Evolutionary conservation across 2,329 filamentous ascomycete genomes (phyloP), one percentile per base, ranked within the genome.

Genomic region (Cercospora sojina): DNA sequence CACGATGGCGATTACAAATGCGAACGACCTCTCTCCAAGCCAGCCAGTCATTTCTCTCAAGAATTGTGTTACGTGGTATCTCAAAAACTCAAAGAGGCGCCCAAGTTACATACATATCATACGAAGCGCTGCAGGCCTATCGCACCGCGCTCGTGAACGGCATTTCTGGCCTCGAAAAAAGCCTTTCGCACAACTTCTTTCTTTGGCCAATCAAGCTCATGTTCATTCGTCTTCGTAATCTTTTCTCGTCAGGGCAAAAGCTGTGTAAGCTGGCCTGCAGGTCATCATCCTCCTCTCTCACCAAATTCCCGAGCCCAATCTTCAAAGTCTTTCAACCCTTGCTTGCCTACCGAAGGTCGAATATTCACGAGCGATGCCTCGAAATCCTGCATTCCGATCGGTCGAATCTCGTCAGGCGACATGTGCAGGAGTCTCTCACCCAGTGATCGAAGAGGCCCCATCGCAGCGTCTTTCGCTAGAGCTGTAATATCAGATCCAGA

Each of bases 401-500:
- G 90, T 12, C 93, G 86, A 72, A 99, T 98, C 72, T 98, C 88
- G 68, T 99, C 95, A 86, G 95, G 96, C 0, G 90, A 91, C 84
- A 96, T 98, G 71, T 91, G 89, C 35, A 99, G 83, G 31, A 99
- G 82, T 47, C 91, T 92, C 77, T 98, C 95, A 27, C 95, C 95
- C 2, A 98, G 83, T 62, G 92, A 94, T 32, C 95, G 87, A 12
- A 99, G 82, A 0, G 95, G 95, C 0, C 95, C 94, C 95, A 99
- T 99, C 2, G 95, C 95, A 8, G 95, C 95, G 77, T 99, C 95
- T 80, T 99, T 99, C 7, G 95, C 95, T 8, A 99, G 83, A 1
- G 95, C 93, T 23, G 95, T 98, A 71, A 99, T 97, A 75, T 99
- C 95, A 1, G 93, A 97, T 53, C 95, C 95, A 8, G 93, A 97